Evolutionary conservation across 2,329 filamentous ascomycete species (phyloP), one percentile per base, ranked within the genome.

Genomic region (Rutstroemia sp.): DNA sequence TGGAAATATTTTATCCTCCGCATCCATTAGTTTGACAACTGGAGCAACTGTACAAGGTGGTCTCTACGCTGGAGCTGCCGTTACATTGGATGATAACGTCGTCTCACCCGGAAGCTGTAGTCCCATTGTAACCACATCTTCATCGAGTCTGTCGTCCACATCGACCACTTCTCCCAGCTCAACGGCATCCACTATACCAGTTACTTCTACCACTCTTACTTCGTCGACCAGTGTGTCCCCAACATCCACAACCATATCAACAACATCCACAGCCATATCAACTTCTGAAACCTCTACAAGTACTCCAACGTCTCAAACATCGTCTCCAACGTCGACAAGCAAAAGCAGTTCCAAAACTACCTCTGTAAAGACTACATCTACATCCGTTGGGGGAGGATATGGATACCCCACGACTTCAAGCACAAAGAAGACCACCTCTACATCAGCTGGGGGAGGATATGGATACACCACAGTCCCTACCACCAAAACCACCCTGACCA

Each of bases 1-100:
- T 14, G 58, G 58, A 19, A 60, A 48, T 7, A 57, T 60, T 34
- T 25, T 57, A 42, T 55, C 58, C 6, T 25, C 14, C 9, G 38
- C 19, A 21, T 55, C 58, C 2, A 51, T 60, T 8, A 60, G 42
- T 25, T 49, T 52, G 5, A 25, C 9, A 25, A 49, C 51, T 5
- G 48, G 51, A 3, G 48, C 48, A 16, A 16, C 17, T 2, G 12
- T 44, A 5, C 14, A 40, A 45, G 55, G 58, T 30, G 40, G 55
- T 30, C 47, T 57, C 14, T 52, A 54, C 36, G 58, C 51, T 7
- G 38, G 27, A 14, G 58, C 40, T 25, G 48, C 42, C 4, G 36
- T 60, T 7, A 60, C 48, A n/a, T 36, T 60, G 23, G 39, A 50
- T 42, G 12, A 38, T 10, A 57, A 57, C 25, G 5, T 12, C 4